Base-by-base conservation (phyloP, 1,284 basidiomycete genomes). In the Pseudozyma pruni region DNA sequence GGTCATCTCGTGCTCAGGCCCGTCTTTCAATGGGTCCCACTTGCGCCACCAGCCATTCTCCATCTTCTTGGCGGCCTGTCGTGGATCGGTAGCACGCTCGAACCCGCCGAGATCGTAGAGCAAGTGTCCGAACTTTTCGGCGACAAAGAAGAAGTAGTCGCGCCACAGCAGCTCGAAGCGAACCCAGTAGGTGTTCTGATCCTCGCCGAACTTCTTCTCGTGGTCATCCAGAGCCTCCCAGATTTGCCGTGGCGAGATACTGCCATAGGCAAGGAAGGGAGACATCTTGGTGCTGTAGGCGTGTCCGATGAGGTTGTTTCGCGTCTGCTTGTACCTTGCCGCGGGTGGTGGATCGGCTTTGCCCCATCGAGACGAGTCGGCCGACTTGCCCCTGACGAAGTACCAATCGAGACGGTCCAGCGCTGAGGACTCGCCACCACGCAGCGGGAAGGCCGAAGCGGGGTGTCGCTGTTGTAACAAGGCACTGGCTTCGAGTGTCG, bases 141-240 rank as follows among this genome's bases (percentile, higher is more conserved):
- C 76, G 42, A 84, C 84, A 49, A 83, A 85, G 56, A 85, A 83
- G 79, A 87, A 87, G 77, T 86, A 87, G 69, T 87, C 86, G 16
- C 87, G 75, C 86, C 86, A 87, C 20, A 87, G 81, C 11, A 87
- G 73, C 76, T 87, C 87, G 69, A 87, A 87, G 75, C 83, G 81
- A 29, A 83, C 81, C 84, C 84, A 85, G 70, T 85, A 85, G 11
- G 84, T 83, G 70, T 84, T 84, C 43, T 83, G 81, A 27, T 80
- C 78, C 43, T 76, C 74, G 19, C 83, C 82, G 44, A 75, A 81
- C 49, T 81, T 79, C 29, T 69, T 64, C 45, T 84, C 83, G 71
- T 84, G 82, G 23, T 80, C 76, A 44, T 81, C 75, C 20, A 85
- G 66, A 6, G 82, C 80, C 34, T 74, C 51, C 74, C 84, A 80